Conservation (phyloP, 441 rosid species). For the Viola pubescens region DNA sequence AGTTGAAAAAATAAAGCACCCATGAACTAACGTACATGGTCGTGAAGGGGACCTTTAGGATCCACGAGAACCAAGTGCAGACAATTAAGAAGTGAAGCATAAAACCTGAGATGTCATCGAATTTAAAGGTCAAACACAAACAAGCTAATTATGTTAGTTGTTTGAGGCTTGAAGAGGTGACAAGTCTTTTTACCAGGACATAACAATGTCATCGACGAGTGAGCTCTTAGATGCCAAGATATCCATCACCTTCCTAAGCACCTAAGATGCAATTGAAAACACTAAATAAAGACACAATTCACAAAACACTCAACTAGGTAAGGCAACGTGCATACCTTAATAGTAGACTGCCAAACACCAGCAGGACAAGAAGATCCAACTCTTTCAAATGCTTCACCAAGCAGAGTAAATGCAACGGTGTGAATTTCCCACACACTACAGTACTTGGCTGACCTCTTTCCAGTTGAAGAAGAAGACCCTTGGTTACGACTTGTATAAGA, state of each 20-base stretch:
- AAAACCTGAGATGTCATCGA: slow-evolving; percentile 43
- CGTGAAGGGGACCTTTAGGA: slow-evolving; percentile 60
- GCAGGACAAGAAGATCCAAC: slow-evolving; percentile 48
- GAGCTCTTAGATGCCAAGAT: slow-evolving; percentile 48
- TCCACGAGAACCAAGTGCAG: slow-evolving; percentile 64
- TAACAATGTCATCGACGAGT: slow-evolving; percentile 48
- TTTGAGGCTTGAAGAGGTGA: slow-evolving; percentile 12
- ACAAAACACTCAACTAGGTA: slow-evolving; percentile 11
- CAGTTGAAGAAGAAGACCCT: slow-evolving; percentile 29
- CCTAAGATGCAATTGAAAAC: slow-evolving; percentile 33
- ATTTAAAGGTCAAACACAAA: not conserved
- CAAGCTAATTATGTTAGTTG: not conserved
- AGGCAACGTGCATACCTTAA: slow-evolving; percentile 39
- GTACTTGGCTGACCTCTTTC: slow-evolving; percentile 33
- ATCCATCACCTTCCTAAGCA: slow-evolving; percentile 69
- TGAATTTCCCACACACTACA: slow-evolving; percentile 56
- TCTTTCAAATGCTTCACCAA: slow-evolving; percentile 53
- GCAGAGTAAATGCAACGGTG: slow-evolving; percentile 48
- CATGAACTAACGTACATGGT: slow-evolving; percentile 50
- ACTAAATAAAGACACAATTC: slow-evolving; percentile 4
- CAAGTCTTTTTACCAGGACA: slow-evolving; percentile 48
- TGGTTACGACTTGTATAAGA: slow-evolving; percentile 27
- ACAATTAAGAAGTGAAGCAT: slow-evolving; percentile 69
- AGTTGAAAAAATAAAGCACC: not conserved
- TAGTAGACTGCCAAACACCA: slow-evolving; percentile 53